Conservation (phyloP, 495 filamentous ascomycete species). For the Lophiostoma macrostomum region DNA sequence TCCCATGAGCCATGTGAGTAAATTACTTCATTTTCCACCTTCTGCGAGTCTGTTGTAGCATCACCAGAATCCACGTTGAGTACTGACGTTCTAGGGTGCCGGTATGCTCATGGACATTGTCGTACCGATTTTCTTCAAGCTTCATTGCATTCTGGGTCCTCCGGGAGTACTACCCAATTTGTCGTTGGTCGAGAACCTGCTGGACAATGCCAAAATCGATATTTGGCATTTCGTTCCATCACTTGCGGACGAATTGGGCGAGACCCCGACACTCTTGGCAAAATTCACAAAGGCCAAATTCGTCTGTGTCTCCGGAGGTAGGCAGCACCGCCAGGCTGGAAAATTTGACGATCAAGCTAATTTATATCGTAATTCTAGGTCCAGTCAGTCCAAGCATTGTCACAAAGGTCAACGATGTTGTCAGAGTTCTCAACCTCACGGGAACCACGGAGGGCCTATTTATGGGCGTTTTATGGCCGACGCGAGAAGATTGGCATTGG, state of each 20-base stretch:
- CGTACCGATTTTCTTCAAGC: not conserved
- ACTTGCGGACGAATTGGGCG: not conserved
- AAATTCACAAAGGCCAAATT: not conserved
- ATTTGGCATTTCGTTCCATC: not conserved
- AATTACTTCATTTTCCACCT: not conserved
- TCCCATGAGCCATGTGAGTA: slow-evolving; percentile 1
- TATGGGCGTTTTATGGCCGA: not conserved
- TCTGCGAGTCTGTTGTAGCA: not conserved
- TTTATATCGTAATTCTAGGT: not conserved
- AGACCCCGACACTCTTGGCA: not conserved
- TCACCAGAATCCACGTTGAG: not conserved
- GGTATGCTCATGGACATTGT: slow-evolving; percentile 2
- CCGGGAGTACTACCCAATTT: not conserved
- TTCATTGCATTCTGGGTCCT: not conserved
- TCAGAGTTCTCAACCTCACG: slow-evolving; percentile 2
- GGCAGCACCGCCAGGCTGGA: not conserved
- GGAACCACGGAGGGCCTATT: slow-evolving; percentile 1
- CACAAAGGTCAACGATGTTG: not conserved
- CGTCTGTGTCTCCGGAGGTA: slow-evolving; percentile 1
- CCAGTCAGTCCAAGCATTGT: not conserved
- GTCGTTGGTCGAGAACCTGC: not conserved
- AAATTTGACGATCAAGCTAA: not conserved
- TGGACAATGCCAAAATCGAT: slow-evolving; percentile 1
- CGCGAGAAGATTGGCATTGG: slow-evolving; percentile 3
- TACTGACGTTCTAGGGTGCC: not conserved